These are phyloP conservation scores for Barbatosphaeria neglecta DNA, from an alignment of 495 filamentous ascomycete genomes.

Conservation along the genomic window DNA sequence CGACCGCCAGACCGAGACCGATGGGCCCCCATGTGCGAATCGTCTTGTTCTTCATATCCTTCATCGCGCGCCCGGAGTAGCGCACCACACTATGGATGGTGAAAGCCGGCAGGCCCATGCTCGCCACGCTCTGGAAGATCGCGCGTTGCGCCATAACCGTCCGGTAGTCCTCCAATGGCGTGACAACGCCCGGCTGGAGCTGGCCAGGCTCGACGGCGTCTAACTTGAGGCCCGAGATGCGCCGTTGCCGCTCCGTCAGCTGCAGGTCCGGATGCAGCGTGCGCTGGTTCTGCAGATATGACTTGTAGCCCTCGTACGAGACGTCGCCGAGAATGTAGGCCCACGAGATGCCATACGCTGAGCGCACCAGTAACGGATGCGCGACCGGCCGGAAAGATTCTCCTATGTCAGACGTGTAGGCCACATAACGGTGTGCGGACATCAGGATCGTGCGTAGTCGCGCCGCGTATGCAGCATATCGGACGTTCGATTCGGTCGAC, in stretches of 20 bases:
- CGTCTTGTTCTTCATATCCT: slow-evolving; percentile 59
- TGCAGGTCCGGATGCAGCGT: slow-evolving; percentile 36
- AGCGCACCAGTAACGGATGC: slow-evolving; percentile 66
- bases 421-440: slow-evolving; percentile 88
- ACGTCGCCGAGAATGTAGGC: slow-evolving; percentile 86
- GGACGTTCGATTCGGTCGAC: slow-evolving; percentile 70
- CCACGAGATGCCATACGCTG: slow-evolving; percentile 89
- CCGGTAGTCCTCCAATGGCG: slow-evolving; percentile 78
- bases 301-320: slow-evolving; percentile 87
- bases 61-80: slow-evolving; percentile 74
- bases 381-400: slow-evolving; percentile 93
- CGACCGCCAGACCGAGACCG: slow-evolving; percentile 75
- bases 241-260: slow-evolving; percentile 26
- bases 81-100: slow-evolving; percentile 88
- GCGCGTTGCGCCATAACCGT: slow-evolving; percentile 84
- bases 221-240: slow-evolving; percentile 20
- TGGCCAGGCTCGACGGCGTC: slow-evolving; percentile 6
- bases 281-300: slow-evolving; percentile 71
- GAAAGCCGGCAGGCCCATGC: slow-evolving; percentile 89
- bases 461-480: slow-evolving; percentile 87
- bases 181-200: slow-evolving; percentile 39
- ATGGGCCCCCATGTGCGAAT: slow-evolving; percentile 82
- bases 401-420: slow-evolving; percentile 94
- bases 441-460: slow-evolving; percentile 80
- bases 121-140: slow-evolving; percentile 80